Conservation (phyloP, 495 filamentous ascomycete species). For the Lasiosphaeriaceae sp. region DNA sequence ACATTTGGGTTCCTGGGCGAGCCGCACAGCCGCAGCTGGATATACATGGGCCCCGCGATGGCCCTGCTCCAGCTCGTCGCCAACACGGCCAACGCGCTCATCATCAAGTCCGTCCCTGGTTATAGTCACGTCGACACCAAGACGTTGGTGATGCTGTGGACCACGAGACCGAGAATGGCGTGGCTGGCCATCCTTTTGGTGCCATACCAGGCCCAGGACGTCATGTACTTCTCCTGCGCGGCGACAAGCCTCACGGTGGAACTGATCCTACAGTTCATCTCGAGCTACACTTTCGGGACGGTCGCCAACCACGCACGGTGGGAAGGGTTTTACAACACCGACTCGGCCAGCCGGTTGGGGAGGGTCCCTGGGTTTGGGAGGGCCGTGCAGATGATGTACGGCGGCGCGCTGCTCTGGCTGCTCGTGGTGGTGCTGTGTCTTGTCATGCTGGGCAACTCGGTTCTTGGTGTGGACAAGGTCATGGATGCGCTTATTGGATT, state of each 20-base stretch:
- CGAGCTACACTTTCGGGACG: neutral
- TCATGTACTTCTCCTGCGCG: constrained; percentile 5
- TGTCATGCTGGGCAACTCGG: neutral
- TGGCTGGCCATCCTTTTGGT: constrained; percentile 1
- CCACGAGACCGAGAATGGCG: neutral
- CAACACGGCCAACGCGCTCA: neutral
- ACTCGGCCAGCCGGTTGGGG: neutral
- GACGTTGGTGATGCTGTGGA: constrained; percentile 1
- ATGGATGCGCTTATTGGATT: neutral
- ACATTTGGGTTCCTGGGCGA: constrained; percentile 1
- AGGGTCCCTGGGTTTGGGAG: neutral
- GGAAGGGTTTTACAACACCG: neutral
- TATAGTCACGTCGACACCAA: neutral
- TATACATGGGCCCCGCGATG: constrained; percentile 2
- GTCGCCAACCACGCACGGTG: constrained; percentile 2
- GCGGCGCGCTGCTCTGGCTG: constrained; percentile 1
- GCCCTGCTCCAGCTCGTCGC: neutral
- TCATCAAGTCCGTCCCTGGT: constrained; percentile 1
- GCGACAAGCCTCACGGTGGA: neutral
- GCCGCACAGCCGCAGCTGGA: constrained; percentile 3
- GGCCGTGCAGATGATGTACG: constrained; percentile 1
- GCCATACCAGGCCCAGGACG: neutral
- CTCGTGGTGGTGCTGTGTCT: neutral
- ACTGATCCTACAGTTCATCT: neutral
- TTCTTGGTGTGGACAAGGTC: neutral